These are phyloP conservation scores for Forsythia viridissima DNA, from an alignment of 257 asterid genomes.

Conservation along the genomic window DNA sequence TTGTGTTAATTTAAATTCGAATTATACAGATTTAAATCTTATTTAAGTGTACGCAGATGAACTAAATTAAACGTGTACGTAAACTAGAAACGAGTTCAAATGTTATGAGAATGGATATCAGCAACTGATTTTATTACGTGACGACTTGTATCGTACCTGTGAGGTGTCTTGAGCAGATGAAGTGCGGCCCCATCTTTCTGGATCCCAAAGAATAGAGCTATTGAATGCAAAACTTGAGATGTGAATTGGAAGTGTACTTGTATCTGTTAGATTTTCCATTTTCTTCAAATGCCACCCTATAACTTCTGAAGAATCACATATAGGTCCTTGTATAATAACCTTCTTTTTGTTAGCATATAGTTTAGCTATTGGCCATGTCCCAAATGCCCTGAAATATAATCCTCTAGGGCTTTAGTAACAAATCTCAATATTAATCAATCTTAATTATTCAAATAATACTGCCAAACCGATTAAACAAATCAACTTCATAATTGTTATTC, in stretches of 20 bases:
- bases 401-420: neutral
- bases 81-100: neutral
- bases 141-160: slow-evolving; percentile 43
- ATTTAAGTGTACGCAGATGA: neutral
- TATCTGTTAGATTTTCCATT: slow-evolving; percentile 46
- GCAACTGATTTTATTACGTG: neutral
- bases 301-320: slow-evolving; percentile 71
- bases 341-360: slow-evolving; percentile 58
- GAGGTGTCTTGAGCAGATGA: slow-evolving; percentile 73
- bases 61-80: neutral
- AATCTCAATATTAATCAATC: neutral
- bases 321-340: slow-evolving; percentile 70
- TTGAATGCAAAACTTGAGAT: slow-evolving; percentile 88
- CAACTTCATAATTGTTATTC: neutral
- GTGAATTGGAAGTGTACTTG: slow-evolving; percentile 48
- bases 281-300: slow-evolving; percentile 90
- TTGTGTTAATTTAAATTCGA: neutral
- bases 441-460: no score
- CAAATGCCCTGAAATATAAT: slow-evolving; percentile 65
- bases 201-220: slow-evolving; percentile 95
- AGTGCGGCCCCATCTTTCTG: slow-evolving; percentile 94
- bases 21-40: neutral
- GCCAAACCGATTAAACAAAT: neutral
- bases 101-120: neutral
- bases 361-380: slow-evolving; percentile 84